Evolutionary conservation across 1,284 basidiomycete genomes (phyloP).

Genomic region (Thelephora terrestris): DNA sequence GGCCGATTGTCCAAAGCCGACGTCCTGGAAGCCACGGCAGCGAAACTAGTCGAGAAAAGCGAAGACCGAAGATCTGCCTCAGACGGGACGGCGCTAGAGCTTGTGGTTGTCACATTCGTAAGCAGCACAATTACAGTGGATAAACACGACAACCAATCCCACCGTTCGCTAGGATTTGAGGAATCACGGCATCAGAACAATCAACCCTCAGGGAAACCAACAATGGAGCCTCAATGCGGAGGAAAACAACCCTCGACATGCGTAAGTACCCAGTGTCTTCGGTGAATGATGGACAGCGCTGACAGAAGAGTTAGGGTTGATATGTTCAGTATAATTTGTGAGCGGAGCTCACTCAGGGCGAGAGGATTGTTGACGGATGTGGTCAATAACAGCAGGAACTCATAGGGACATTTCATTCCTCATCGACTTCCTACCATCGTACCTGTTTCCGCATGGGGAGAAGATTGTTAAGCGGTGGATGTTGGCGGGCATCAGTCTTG

Average conservation of each 20-base stretch:
- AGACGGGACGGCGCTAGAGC: slow-evolving; percentile 23
- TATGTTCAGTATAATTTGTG: slow-evolving; percentile 66
- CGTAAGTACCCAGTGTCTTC: slow-evolving; percentile 31
- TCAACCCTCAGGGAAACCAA: slow-evolving; percentile 42
- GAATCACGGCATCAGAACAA: slow-evolving; percentile 60
- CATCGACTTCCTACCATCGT: slow-evolving; percentile 72
- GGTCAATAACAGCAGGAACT: slow-evolving; percentile 46
- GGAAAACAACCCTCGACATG: slow-evolving; percentile 51
- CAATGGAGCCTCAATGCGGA: slow-evolving; percentile 40
- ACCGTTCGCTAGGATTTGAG: slow-evolving; percentile 53
- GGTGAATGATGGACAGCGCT: neutral
- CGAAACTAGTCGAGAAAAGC: slow-evolving; percentile 17
- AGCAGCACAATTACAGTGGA: neutral
- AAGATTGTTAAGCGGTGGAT: slow-evolving; percentile 59
- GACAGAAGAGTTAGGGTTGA: slow-evolving; percentile 42
- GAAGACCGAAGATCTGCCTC: slow-evolving; percentile 12
- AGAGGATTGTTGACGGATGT: neutral
- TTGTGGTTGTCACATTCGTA: slow-evolving; percentile 48
- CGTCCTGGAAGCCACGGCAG: slow-evolving; percentile 21
- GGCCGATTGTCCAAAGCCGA: slow-evolving; percentile 32
- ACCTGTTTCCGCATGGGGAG: slow-evolving; percentile 68
- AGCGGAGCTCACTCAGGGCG: slow-evolving; percentile 8
- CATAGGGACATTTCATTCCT: slow-evolving; percentile 71
- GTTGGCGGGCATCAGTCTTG: slow-evolving; percentile 62
- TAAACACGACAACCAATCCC: neutral